Conservation (phyloP, 192 early-diverging fungal species). For the Phycomyces blakesleeanus region DNA sequence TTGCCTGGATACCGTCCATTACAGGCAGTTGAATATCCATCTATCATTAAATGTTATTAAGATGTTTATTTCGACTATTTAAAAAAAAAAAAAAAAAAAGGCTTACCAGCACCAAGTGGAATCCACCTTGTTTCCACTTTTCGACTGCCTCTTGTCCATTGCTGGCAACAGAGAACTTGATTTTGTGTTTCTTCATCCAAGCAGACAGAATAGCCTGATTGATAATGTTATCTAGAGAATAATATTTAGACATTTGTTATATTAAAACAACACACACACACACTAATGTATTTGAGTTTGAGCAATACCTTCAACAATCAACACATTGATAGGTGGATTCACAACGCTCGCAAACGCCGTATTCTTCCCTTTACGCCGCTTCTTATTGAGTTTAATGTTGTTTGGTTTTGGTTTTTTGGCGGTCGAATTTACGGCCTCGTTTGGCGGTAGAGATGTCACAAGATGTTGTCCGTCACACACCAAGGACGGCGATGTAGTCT, state of each 20-base stretch:
- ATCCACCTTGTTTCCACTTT: constrained; percentile 67
- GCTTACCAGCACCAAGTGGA: constrained; percentile 61
- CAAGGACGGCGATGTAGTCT: too few relatives aligned
- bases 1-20: constrained; percentile 68
- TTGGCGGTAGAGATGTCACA: too few relatives aligned
- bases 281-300: not conserved
- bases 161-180: constrained; percentile 67
- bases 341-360: constrained; percentile 23
- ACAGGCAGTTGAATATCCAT: constrained; percentile 75
- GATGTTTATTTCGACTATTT: too few relatives aligned
- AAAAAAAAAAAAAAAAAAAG: too few relatives aligned
- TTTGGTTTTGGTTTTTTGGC: not conserved
- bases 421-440: too few relatives aligned
- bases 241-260: not conserved
- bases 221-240: constrained; percentile 61
- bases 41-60: too few relatives aligned
- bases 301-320: constrained; percentile 69
- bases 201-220: constrained; percentile 69
- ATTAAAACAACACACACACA: too few relatives aligned
- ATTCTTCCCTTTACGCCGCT: constrained; percentile 10
- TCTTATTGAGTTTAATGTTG: constrained; percentile 5
- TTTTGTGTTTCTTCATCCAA: constrained; percentile 68
- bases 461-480: too few relatives aligned
- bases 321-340: constrained; percentile 66
- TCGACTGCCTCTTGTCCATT: constrained; percentile 79